Evolutionary conservation across 2,329 filamentous ascomycete species (phyloP).

Genomic region (Dothiorella sarmentorum): DNA sequence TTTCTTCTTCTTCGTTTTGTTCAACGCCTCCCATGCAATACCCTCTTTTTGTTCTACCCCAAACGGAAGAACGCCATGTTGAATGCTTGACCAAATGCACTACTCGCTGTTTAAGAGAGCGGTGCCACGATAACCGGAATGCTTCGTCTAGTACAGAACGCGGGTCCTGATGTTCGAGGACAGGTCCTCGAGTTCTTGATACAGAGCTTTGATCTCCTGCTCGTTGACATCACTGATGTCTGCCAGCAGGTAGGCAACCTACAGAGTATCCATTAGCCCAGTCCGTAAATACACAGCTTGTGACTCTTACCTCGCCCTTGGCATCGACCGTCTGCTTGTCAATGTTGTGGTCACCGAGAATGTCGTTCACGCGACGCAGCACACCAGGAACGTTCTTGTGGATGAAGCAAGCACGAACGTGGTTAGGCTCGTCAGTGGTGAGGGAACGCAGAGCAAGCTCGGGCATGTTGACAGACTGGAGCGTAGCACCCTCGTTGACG

Average conservation of each 20-base stretch:
- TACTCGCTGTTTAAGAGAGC: not conserved
- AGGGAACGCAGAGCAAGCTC: conserved; percentile 87
- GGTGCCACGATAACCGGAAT: not conserved
- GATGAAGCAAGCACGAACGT: conserved; percentile 92
- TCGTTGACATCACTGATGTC: conserved; percentile 86
- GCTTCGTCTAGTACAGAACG: conserved; percentile 42
- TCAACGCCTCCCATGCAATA: conserved; percentile 14
- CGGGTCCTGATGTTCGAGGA: conserved; percentile 61
- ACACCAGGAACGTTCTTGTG: conserved; percentile 97
- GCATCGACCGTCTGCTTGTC: conserved; percentile 99
- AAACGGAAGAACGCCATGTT: conserved; percentile 34
- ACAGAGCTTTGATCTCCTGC: conserved; percentile 79
- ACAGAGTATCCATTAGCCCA: not conserved
- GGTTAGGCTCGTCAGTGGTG: conserved; percentile 82
- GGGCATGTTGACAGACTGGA: conserved; percentile 95
- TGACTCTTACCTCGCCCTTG: conserved; percentile 68
- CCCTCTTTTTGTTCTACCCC: conserved; percentile 13
- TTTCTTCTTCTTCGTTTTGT: not conserved
- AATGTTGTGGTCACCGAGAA: conserved; percentile 92
- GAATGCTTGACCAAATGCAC: conserved; percentile 28
- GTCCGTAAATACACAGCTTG: not conserved
- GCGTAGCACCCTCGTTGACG: conserved; percentile 89
- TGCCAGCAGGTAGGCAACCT: conserved; percentile 94
- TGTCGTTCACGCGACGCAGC: conserved; percentile 89
- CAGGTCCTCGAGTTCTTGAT: conserved; percentile 75